phyloP scores from a whole-genome alignment of 1,284 basidiomycete genomes.

The Cystobasidium pallidum region DNA sequence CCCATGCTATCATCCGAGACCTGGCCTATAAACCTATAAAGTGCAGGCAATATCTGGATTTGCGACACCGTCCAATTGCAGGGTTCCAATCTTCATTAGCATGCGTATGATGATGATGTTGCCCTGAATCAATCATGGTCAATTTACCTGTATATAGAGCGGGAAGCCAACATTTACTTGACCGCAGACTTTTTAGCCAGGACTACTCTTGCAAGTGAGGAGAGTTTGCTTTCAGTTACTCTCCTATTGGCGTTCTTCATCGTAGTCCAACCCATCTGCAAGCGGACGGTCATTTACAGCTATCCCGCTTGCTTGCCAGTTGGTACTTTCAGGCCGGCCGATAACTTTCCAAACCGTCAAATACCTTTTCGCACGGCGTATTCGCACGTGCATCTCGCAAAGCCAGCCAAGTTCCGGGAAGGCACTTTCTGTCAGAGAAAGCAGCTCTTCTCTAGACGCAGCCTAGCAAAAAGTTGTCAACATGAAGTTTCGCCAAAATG shows the following conservation, averaged over 20 bases:
- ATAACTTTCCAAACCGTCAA: too few relatives aligned
- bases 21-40: too few relatives aligned
- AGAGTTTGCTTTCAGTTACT: neutral
- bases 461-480: neutral
- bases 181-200: slow-evolving; percentile 6
- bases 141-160: neutral
- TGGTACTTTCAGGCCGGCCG: too few relatives aligned
- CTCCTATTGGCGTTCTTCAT: neutral
- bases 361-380: too few relatives aligned
- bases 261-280: neutral
- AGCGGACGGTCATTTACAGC: neutral
- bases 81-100: too few relatives aligned
- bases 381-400: neutral
- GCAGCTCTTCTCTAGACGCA: neutral
- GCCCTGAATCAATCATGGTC: too few relatives aligned
- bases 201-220: too few relatives aligned
- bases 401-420: neutral
- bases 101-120: too few relatives aligned
- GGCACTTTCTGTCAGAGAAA: neutral
- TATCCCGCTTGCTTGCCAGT: neutral
- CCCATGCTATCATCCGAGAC: too few relatives aligned
- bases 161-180: slow-evolving; percentile 7
- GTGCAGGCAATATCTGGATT: too few relatives aligned
- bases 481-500: slow-evolving; percentile 21
- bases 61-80: too few relatives aligned